A percentile compares a stretch with the other conserved stretches of the same genome.
Conservation (phyloP, 2,329 filamentous ascomycete species). For the Blastomyces gilchristii region DNA sequence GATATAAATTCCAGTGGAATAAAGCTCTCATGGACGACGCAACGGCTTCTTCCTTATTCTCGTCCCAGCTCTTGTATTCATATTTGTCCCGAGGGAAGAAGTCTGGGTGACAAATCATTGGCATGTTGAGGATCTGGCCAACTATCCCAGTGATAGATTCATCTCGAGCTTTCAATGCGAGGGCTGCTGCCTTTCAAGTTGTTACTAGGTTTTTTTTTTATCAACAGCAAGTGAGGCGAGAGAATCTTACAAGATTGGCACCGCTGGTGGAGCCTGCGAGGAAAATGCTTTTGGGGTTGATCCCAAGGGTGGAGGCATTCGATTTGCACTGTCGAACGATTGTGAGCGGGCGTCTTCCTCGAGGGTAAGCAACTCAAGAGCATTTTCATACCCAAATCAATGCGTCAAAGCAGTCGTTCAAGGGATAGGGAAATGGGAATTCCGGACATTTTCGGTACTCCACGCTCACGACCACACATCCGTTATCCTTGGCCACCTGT, state of each 20-base stretch:
- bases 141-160: conserved; percentile 1
- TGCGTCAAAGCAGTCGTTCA: conserved; percentile 6
- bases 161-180: conserved; percentile 5
- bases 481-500: conserved; percentile 1
- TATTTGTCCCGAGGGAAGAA: conserved; percentile 4
- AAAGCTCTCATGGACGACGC: not conserved
- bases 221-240: not conserved
- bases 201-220: not conserved
- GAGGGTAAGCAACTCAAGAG: not conserved
- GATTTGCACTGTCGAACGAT: not conserved
- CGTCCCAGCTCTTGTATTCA: conserved; percentile 1
- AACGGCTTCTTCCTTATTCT: not conserved
- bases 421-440: conserved; percentile 1
- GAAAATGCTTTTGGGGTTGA: not conserved
- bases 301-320: conserved; percentile 1
- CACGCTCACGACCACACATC: conserved; percentile 1
- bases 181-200: not conserved
- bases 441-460: conserved; percentile 7
- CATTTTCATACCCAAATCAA: conserved; percentile 2
- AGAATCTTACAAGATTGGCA: not conserved
- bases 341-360: not conserved
- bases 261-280: not conserved
- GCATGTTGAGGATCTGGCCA: conserved; percentile 8
- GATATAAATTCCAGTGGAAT: conserved; percentile 4
- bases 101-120: conserved; percentile 7